Base-by-base conservation (phyloP, 116 monocot species). In the Dioscorea cayenensis region DNA sequence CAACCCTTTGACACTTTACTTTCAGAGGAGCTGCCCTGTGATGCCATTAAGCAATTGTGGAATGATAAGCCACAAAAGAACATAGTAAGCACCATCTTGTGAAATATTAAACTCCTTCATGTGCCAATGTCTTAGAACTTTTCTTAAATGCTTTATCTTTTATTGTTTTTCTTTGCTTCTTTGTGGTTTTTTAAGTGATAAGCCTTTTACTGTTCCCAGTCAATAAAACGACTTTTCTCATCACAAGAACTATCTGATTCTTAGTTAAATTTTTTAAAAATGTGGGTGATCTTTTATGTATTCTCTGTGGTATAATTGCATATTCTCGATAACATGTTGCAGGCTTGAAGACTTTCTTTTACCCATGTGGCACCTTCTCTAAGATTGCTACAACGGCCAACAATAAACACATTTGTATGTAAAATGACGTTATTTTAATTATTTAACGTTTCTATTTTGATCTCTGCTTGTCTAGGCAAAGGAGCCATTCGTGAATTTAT, bases 341-440 rank as follows among this genome's bases (percentile, higher is more conserved):
- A 91, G 91, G 87, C 68, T 36, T 85, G 73, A 87, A 76, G 78
- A 91, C 91, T 28, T 77, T 82, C 43, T 80, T 91, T 71, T 87
- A 64, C 49, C 91, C 91, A 28, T 91, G 87, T 67, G 85, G 78
- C 49, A 91, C 91, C 14, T 85, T 91, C 43, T 77, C 91, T 7
- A 79, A 65, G 71, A 85, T 91, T 63, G 79, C 87, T 67, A 69
- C 91, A 16, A 82, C 83, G 12, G 82, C 82, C 22, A 78, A 80
- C 62, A 71, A 77, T 36, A 82, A 78, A 51, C 71, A 84, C 11
- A 78, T 91, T 17, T 80, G 91, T 91, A 87, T 11, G 84, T 68
- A 67, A 49, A 20, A 64, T 68, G 49, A 18, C 19, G 37, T 23
- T 62, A 2, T 62, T 11, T 62, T 21, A 22, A 7, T 23, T 62